Conservation (phyloP, 495 filamentous ascomycete genomes). For the Sphaerosporella brunnea region DNA sequence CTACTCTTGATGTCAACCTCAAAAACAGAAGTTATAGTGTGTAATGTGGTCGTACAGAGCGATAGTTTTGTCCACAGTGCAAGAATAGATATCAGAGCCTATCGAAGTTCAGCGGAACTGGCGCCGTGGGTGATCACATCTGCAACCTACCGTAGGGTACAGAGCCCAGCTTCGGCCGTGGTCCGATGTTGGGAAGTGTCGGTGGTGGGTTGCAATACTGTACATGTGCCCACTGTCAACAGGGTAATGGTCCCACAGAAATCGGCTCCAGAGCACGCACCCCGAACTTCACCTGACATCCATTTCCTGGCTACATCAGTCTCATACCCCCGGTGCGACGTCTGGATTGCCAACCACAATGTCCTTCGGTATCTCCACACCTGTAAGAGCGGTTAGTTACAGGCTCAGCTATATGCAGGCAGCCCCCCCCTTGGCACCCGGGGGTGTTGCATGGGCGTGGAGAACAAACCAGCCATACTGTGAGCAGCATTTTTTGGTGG, state of each 20-base stretch:
- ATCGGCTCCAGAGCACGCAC: too few relatives aligned
- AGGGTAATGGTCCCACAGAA: background rate
- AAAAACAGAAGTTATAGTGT: background rate
- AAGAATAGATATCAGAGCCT: slow-evolving; percentile 7
- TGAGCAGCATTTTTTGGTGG: slow-evolving; percentile 14
- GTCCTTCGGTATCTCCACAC: slow-evolving; percentile 12
- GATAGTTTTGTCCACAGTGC: slow-evolving; percentile 5
- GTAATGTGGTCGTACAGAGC: slow-evolving; percentile 15
- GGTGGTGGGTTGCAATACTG: slow-evolving; percentile 1
- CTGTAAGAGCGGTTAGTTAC: background rate
- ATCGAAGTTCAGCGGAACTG: background rate
- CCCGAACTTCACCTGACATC: background rate
- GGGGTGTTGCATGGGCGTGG: background rate
- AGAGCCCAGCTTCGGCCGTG: slow-evolving; percentile 5
- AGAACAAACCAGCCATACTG: slow-evolving; percentile 8
- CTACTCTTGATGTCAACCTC: background rate
- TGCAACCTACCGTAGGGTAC: slow-evolving; percentile 13
- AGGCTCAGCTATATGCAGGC: background rate
- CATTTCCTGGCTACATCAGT: background rate
- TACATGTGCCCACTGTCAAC: background rate
- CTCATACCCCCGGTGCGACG: background rate
- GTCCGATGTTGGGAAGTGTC: background rate
- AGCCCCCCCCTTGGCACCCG: background rate
- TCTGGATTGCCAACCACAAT: slow-evolving; percentile 10
- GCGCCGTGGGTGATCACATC: background rate